Evolutionary conservation across 1,139 yeast genomes (phyloP).

Genomic region (Nakaseomyces nivariensis): DNA sequence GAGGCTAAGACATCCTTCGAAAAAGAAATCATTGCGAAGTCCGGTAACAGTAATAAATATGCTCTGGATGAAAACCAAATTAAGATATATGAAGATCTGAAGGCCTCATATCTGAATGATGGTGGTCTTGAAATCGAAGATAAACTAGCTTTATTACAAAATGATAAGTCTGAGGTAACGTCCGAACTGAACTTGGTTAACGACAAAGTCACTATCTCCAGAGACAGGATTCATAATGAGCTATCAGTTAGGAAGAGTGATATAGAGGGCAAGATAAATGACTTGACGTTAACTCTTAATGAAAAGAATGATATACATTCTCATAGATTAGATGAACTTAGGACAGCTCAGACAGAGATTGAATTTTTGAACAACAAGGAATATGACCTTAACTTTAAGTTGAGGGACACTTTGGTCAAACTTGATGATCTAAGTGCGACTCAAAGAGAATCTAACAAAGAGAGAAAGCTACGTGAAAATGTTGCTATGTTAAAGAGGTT

Average conservation of each 20-base stretch:
- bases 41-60: constrained; percentile 27
- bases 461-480: constrained; percentile 60
- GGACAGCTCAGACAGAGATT: constrained; percentile 25
- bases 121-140: constrained; percentile 56
- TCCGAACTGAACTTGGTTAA: constrained; percentile 34
- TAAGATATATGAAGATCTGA: constrained; percentile 49
- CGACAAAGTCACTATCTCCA: constrained; percentile 35
- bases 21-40: constrained; percentile 30
- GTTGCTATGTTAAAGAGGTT: constrained; percentile 56
- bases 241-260: constrained; percentile 32
- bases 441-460: constrained; percentile 66
- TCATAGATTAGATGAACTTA: constrained; percentile 33
- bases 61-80: constrained; percentile 43
- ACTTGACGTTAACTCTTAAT: constrained; percentile 34
- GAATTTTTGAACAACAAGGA: constrained; percentile 35
- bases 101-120: constrained; percentile 45
- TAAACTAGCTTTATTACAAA: constrained; percentile 35
- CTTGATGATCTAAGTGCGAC: constrained; percentile 67
- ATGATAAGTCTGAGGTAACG: constrained; percentile 38
- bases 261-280: constrained; percentile 34
- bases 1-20: constrained; percentile 39
- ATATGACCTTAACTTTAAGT: constrained; percentile 43
- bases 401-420: constrained; percentile 51
- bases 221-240: constrained; percentile 32
- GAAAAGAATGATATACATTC: constrained; percentile 38